A percentile compares a stretch with the other conserved stretches of the same genome.
phyloP scores from a whole-genome alignment of 495 filamentous ascomycete genomes.

The Sphaerosporella brunnea region DNA sequence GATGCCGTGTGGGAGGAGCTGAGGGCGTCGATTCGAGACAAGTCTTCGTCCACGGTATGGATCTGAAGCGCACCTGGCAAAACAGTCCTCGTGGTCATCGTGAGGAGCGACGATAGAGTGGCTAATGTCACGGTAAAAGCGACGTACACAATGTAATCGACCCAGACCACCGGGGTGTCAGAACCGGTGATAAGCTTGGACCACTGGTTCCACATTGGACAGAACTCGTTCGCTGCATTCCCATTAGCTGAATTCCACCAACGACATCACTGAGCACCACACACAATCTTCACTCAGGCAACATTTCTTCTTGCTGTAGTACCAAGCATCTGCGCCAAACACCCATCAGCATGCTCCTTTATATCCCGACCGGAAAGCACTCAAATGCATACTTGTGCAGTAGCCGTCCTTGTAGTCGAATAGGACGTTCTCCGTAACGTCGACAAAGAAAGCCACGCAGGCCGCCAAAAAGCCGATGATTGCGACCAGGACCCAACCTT shows the following conservation, averaged over 20 bases:
- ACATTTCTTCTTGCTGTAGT: slow-evolving; percentile 55
- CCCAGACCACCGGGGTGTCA: slow-evolving; percentile 49
- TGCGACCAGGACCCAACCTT: slow-evolving; percentile 89
- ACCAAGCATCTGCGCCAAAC: slow-evolving; percentile 35
- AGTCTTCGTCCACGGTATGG: slow-evolving; percentile 73
- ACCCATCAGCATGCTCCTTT: not conserved
- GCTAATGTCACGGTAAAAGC: slow-evolving; percentile 52
- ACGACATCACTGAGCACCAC: not conserved
- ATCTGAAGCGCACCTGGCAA: slow-evolving; percentile 76
- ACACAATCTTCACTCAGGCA: slow-evolving; percentile 41
- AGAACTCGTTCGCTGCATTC: slow-evolving; percentile 22
- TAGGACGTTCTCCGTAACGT: slow-evolving; percentile 62
- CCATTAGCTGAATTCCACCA: not conserved
- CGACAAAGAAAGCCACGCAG: slow-evolving; percentile 69
- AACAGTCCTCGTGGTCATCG: slow-evolving; percentile 72
- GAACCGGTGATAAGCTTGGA: slow-evolving; percentile 21
- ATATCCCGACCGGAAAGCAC: not conserved
- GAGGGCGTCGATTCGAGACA: slow-evolving; percentile 27
- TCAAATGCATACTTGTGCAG: slow-evolving; percentile 39
- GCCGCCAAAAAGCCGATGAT: slow-evolving; percentile 80
- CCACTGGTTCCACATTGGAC: slow-evolving; percentile 25
- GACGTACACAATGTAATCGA: slow-evolving; percentile 58
- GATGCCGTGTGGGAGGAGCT: slow-evolving; percentile 21
- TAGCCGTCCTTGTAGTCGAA: slow-evolving; percentile 89
- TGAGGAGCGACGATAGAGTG: slow-evolving; percentile 57